phyloP scores from a whole-genome alignment of 2,329 filamentous ascomycete genomes.

The Alternaria arbusti region DNA sequence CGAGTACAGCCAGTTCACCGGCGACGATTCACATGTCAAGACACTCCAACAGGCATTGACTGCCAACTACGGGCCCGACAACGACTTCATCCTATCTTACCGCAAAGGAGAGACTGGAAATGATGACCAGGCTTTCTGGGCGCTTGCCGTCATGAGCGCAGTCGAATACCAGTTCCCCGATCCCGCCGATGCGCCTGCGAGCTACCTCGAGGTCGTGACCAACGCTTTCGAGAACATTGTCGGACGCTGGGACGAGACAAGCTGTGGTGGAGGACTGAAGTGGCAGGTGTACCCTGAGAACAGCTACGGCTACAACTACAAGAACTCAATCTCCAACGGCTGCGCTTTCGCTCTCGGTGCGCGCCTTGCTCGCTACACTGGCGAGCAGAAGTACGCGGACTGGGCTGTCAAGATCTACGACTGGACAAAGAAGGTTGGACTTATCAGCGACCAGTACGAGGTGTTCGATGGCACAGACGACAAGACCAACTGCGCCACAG shows the following conservation, averaged over 20 bases:
- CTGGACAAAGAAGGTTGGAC: constrained; percentile 57
- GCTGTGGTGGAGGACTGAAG: constrained; percentile 74
- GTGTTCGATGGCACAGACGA: constrained; percentile 64
- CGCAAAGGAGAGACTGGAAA: constrained; percentile 61
- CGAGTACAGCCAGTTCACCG: constrained; percentile 57
- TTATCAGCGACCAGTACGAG: constrained; percentile 58
- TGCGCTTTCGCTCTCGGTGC: constrained; percentile 84
- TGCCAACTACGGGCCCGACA: constrained; percentile 49
- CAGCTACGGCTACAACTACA: constrained; percentile 76
- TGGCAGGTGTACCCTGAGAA: constrained; percentile 85
- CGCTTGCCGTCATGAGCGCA: constrained; percentile 69
- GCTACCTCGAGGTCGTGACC: constrained; percentile 69
- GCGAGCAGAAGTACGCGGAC: constrained; percentile 62
- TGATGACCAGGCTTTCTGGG: constrained; percentile 79
- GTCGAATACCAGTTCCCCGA: constrained; percentile 73
- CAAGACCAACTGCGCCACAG: constrained; percentile 57
- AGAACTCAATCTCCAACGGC: constrained; percentile 81
- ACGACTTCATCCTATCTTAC: constrained; percentile 55
- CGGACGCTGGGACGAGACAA: constrained; percentile 70
- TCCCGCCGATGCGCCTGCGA: constrained; percentile 52
- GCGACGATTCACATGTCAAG: constrained; percentile 52
- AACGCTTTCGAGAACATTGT: constrained; percentile 77
- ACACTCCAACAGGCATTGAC: constrained; percentile 53
- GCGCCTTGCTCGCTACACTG: constrained; percentile 73
- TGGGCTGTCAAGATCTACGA: constrained; percentile 74